Evolutionary conservation across 2,329 filamentous ascomycete genomes (phyloP), one percentile per base, ranked within the genome.

Genomic region (Botryotinia calthae): DNA sequence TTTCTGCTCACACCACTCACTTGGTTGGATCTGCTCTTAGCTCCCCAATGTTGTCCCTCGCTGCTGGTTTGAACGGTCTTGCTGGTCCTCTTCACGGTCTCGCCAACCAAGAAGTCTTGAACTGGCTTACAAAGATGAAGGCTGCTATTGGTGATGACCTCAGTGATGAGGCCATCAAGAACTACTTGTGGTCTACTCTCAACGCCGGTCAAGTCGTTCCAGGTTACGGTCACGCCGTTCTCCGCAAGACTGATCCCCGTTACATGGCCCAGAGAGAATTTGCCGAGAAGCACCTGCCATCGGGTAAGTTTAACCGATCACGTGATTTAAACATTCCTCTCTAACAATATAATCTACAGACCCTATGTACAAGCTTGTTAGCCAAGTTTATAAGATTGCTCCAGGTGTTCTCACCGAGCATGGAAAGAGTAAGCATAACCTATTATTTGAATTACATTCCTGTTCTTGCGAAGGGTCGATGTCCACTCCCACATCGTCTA

Each of bases 111-210:
- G 96, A 99, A 87, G 96, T 99, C 79, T 91, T 99, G 81, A 95
- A 96, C 89, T 99, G 96, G 96, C 93, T 99, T 82, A 93, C 92
- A 80, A 93, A 98, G 91, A 98, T 99, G 95, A 98, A 99, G 93
- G 92, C 94, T 86, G 84, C 87, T 73, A 87, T 99, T 81, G 96
- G 96, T 82, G 93, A 95, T 84, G 96, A 99, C 83, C 90, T 99
- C 77, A 96, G 92, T 85, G 96, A 99, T 87, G 88, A 95, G 88
- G 91, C 92, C 84, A 98, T 99, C 89, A 97, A 91, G 83, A 93
- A 98, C 85, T 99, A 99, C 90, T 92, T 99, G 81, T 99, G 96
- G 96, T 91, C 92, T 75, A 99, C 96, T 79, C 91, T 99, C 82
- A 98, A 98, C 87, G 85, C 89, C 77, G 96, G 96, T 83, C 95